Base-by-base conservation (phyloP, 2,329 filamentous ascomycete species). In the Calonectria ilicicola region DNA sequence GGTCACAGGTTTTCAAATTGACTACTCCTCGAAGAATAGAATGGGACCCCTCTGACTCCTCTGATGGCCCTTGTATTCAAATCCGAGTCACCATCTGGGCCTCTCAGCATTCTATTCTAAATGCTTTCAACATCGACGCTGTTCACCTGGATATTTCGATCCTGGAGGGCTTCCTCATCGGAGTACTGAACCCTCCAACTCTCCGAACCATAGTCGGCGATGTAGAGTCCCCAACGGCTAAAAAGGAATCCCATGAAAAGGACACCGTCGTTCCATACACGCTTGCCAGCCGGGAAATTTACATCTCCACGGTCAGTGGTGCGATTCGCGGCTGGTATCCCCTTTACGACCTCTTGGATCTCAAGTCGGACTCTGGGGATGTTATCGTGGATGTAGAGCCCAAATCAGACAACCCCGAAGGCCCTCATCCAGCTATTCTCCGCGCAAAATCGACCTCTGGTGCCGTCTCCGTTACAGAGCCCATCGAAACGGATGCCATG, bases 251-350 rank as follows among this genome's bases (percentile, higher is more conserved):
- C 65, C 78, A 81, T 23, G 75, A 73, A 23, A 5, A 47, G 19
- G 75, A 78, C 8, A 65, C 47, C 19, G 67, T 78, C 14, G 72
- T 78, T 10, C 81, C 84, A 1, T 89, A 87, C 79, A 74, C 75
- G 8, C 80, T 91, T 56, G 80, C 85, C 67, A 86, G 86, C 0
- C 84, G 86, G 38, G 76, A 83, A 63, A 85, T 88, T 68, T 78
- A 82, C 32, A 82, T 87, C 17, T 75, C 79, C 29, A 87, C 88
- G 21, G 83, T 84, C 3, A 84, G 87, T 1, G 87, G 87, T 9
- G 63, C 80, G 17, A 85, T 91, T 73, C 71, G 72, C 17, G 89
- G 89, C 35, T 85, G 84, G 79, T 90, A 87, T 82, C 87, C 89
- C 0, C 82, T 91, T 1, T 87, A 86, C 77, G 87, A 90, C 76